Conservation (phyloP, 495 filamentous ascomycete species). For the Neurospora cerealis region DNA sequence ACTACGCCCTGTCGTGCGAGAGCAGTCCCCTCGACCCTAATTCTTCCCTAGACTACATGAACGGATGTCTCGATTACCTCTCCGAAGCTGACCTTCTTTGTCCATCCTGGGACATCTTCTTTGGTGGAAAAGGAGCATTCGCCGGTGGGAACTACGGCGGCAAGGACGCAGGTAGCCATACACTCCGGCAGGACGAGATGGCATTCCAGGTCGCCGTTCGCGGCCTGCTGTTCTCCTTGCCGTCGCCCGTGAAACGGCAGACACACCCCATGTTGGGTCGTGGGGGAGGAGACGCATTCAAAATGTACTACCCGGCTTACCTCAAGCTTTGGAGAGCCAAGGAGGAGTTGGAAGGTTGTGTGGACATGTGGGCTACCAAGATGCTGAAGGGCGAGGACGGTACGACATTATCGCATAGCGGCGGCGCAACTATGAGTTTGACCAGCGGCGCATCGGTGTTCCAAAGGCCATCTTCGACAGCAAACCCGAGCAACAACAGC, state of each 20-base stretch:
- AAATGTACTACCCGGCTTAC: conserved; percentile 81
- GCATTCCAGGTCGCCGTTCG: conserved; percentile 80
- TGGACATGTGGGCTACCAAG: conserved; percentile 57
- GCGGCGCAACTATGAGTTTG: conserved; percentile 8
- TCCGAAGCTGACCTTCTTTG: conserved; percentile 80
- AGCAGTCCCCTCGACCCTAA: conserved; percentile 32
- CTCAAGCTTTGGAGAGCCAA: conserved; percentile 65
- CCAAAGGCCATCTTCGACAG: conserved; percentile 20
- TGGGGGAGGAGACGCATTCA: conserved; percentile 49
- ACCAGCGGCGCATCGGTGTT: conserved; percentile 35
- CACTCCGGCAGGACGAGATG: conserved; percentile 82
- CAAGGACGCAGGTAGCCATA: conserved; percentile 51
- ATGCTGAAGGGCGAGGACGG: conserved; percentile 39
- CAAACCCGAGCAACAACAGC: conserved; percentile 7
- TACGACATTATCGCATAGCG: conserved; percentile 1
- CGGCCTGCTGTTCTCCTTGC: conserved; percentile 72
- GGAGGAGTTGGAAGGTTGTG: conserved; percentile 64
- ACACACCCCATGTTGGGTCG: conserved; percentile 30
- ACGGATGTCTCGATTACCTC: conserved; percentile 67
- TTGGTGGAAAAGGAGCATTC: conserved; percentile 33
- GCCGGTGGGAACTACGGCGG: conserved; percentile 32
- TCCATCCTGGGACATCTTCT: conserved; percentile 47
- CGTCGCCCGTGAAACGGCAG: conserved; percentile 68
- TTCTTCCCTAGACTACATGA: conserved; percentile 54
- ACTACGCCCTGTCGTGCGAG: conserved; percentile 78